Percentiles rank a stretch among this genome's conserved stretches.
Evolutionary conservation across 768 basidiomycete genomes (phyloP).

Genomic region (Inosperma sp.): DNA sequence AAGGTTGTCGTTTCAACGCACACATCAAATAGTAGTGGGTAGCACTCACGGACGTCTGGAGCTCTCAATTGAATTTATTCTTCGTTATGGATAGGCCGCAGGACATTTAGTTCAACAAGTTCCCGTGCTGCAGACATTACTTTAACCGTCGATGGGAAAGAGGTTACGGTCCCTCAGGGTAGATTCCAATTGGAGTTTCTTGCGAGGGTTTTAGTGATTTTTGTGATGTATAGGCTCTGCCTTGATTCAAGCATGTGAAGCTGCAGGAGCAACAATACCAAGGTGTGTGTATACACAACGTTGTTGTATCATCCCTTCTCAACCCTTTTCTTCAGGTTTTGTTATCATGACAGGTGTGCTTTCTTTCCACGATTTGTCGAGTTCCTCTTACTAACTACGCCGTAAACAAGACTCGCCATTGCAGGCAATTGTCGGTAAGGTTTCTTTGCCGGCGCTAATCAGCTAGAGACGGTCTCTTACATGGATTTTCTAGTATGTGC

Average conservation of each 20-base stretch:
- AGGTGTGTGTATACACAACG: constrained; percentile 43
- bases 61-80: constrained; percentile 5
- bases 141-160: constrained; percentile 93
- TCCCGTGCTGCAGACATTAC: constrained; percentile 75
- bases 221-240: constrained; percentile 61
- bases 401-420: constrained; percentile 68
- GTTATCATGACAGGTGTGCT: constrained; percentile 75
- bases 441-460: neutral
- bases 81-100: constrained; percentile 40
- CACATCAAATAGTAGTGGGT: constrained; percentile 27
- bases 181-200: constrained; percentile 24
- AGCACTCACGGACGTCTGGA: constrained; percentile 1
- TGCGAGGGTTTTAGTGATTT: constrained; percentile 2
- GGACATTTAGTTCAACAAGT: constrained; percentile 63
- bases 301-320: constrained; percentile 11
- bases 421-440: constrained; percentile 94
- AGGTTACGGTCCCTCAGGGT: constrained; percentile 97
- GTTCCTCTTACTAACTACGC: constrained; percentile 1
- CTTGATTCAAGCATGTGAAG: constrained; percentile 95
- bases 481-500: constrained; percentile 72
- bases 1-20: constrained; percentile 48
- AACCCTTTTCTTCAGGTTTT: constrained; percentile 49
- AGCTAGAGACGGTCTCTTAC: neutral
- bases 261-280: constrained; percentile 77
- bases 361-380: constrained; percentile 13